Base-by-base conservation (phyloP, 2,329 filamentous ascomycete genomes). In the Alternaria gansuensis region DNA sequence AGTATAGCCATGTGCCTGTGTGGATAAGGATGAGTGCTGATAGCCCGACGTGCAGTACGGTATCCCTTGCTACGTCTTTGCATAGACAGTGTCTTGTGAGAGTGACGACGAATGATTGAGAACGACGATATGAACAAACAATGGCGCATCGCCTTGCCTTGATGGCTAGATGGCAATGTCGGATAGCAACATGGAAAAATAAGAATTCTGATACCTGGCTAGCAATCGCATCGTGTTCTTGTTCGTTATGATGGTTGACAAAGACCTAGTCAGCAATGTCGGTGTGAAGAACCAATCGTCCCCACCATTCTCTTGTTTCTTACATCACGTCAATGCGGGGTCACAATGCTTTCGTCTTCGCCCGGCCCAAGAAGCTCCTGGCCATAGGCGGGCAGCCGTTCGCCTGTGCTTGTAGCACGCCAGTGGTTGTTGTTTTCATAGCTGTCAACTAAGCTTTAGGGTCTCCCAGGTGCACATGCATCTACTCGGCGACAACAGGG, bases 51-150 rank as follows among this genome's bases (percentile, higher is more conserved):
- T 13, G 21, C 44, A 76, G 74, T 76, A 75, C 57, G 73, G 74
- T 40, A 76, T 76, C 54, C 73, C 73, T 51, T 69, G 69, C 67
- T 76, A 76, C 62, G 68, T 71, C 57, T 75, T 76, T 54, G 71
- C 72, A 36, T 75, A 72, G 63, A 63, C 39, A 46, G 26, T 11
- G 28, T 9, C 3, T 34, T 21, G 28, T 23, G 28, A 21, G 43
- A 34, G 31, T 41, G 17, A 36, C 14, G 31, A 21, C 5, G 40
- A 14, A 26, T 7, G 29, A 37, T 13, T 9, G n/a, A 26, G 17
- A 26, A 53, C 28, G 34, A 46, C n/a, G 21, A 55, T 37, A 51
- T 28, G 33, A 57, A 46, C 36, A 8, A 21, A 43, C 8, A 43
- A 14, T 5, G 23, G 23, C 23, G 8, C 13, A 3, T 11, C 17